Percentiles rank a stretch among this genome's conserved stretches.
These are phyloP conservation scores for Scolecobasidium constrictum DNA, from an alignment of 2,329 filamentous ascomycete genomes.

Conservation along the genomic window DNA sequence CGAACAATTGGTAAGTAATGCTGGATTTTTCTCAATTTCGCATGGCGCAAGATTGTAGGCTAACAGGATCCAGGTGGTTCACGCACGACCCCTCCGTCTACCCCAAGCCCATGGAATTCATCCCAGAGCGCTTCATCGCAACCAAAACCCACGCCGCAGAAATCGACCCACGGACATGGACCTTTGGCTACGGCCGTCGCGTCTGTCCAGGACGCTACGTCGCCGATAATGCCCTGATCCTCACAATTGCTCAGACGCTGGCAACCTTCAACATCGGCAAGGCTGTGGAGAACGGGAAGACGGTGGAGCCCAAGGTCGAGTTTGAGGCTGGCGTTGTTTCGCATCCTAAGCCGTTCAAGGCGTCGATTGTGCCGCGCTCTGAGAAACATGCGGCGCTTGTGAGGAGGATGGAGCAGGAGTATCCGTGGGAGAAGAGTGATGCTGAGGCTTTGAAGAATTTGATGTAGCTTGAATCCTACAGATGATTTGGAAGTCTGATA, in stretches of 20 bases:
- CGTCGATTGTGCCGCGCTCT: background rate
- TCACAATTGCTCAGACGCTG: background rate
- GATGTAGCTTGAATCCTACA: too few species aligned
- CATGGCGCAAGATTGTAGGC: constrained; percentile 16
- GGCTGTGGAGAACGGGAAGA: background rate
- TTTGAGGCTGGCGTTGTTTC: background rate
- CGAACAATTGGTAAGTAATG: constrained; percentile 27
- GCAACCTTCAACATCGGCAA: background rate
- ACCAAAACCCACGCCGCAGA: constrained; percentile 21
- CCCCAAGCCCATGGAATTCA: constrained; percentile 26
- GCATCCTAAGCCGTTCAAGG: constrained; percentile 2
- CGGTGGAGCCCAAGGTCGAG: background rate
- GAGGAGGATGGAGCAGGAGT: too few species aligned
- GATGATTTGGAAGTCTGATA: too few species aligned
- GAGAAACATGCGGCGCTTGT: too few species aligned
- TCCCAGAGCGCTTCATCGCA: constrained; percentile 31
- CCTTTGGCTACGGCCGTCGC: constrained; percentile 31
- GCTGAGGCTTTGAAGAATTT: too few species aligned
- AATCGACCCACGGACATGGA: constrained; percentile 22
- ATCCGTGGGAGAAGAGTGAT: too few species aligned
- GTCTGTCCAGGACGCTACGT: constrained; percentile 32
- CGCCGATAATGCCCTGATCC: background rate
- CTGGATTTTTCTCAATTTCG: too few species aligned
- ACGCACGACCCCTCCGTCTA: constrained; percentile 28
- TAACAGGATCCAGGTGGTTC: constrained; percentile 27